Evolutionary conservation across 148 eudicot genomes (phyloP), one percentile per base, ranked within the genome.

Genomic region (Hydrangea macrophylla): DNA sequence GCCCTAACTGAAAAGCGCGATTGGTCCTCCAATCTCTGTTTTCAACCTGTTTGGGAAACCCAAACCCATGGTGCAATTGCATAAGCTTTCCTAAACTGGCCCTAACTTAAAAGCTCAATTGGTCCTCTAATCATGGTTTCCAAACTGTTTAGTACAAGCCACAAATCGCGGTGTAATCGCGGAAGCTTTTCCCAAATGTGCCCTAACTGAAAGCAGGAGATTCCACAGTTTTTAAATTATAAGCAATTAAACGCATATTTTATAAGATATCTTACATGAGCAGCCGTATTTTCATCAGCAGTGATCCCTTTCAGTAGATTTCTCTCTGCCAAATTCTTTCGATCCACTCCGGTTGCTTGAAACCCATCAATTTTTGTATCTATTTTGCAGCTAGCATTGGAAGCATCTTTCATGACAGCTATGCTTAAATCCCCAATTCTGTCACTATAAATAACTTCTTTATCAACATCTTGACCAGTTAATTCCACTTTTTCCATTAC

Each of bases 211-310:
- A 63, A 35, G 44, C n/a, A 55, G 27, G 25, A 55, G 1, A 22
- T 17, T 42, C 60, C 54, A 22, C 35, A 30, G 17, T 20, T 24
- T 44, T 7, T 10, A 40, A 6, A 57, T 40, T 18, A 37, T 10
- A 5, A 18, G 11, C 17, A 5, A 48, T n/a, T 0, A 48, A 18
- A 15, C 50, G 15, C 48, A 62, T 11, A 24, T 64, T 55, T 23
- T 17, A 51, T 9, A 35, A n/a, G 25, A 30, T 28, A 60, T 70
- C 80, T 82, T 89, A 95, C 99, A 86, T 95, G 99, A 57, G 97
- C 96, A 75, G 99, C 96, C 82, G 97, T 95, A 81, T 95, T 95
- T 78, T 95, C 99, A 88, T 95, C 97, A 50, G 99, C 97, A 13
- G 99, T 91, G 70, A 95, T 81, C 73, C 99, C 99, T 87, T 95